Conservation (phyloP, 441 rosid species). For the Omphalea diandra region DNA sequence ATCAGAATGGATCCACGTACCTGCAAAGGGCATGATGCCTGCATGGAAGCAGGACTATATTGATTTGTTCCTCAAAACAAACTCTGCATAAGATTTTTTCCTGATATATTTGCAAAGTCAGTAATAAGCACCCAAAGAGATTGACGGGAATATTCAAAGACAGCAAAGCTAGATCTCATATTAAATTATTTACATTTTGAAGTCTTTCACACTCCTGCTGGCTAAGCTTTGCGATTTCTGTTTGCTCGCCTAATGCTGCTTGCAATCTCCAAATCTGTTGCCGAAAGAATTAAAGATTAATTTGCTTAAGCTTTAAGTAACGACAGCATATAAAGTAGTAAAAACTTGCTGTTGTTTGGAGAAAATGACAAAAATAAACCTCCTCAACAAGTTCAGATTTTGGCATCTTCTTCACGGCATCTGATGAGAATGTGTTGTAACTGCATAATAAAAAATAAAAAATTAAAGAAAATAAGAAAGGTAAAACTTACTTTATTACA, state of each 20-base stretch:
- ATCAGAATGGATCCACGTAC: conserved; percentile 36
- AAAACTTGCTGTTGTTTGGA: conserved; percentile 1
- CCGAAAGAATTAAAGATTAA: background rate
- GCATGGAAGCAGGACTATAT: conserved; percentile 83
- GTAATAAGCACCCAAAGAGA: background rate
- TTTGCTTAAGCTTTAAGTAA: background rate
- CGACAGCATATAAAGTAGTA: background rate
- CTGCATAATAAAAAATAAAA: conserved; percentile 38
- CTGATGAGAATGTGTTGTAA: conserved; percentile 88
- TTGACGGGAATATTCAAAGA: background rate
- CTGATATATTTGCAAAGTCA: conserved; percentile 39
- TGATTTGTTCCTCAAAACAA: conserved; percentile 86
- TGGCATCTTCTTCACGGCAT: conserved; percentile 85
- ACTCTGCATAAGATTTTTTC: conserved; percentile 89
- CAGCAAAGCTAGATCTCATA: conserved; percentile 5
- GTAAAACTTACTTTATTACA: background rate
- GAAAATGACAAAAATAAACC: conserved; percentile 30
- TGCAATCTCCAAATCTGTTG: conserved; percentile 87
- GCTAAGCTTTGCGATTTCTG: conserved; percentile 71
- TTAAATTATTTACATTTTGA: conserved; percentile 58
- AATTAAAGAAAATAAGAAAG: conserved; percentile 9
- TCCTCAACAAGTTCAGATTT: conserved; percentile 88
- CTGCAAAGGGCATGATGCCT: conserved; percentile 88
- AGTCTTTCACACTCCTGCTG: conserved; percentile 88
- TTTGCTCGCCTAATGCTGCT: conserved; percentile 86